phyloP scores from a whole-genome alignment of 2,329 filamentous ascomycete genomes.

The Trichoderma sp. region DNA sequence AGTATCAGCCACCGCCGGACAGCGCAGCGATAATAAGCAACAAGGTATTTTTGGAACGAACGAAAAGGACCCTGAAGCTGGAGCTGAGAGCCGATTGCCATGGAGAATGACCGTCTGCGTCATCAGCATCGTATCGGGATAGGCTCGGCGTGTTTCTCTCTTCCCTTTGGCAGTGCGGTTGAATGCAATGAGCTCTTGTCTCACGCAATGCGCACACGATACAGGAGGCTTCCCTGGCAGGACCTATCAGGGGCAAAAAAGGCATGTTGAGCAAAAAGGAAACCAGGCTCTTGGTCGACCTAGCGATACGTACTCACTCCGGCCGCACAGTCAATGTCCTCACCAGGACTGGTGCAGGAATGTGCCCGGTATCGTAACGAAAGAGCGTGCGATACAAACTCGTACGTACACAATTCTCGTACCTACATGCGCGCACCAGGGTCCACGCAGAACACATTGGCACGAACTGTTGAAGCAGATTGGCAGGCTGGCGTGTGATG shows the following conservation, averaged over 20 bases:
- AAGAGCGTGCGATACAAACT: too few species aligned
- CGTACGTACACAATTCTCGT: constrained; percentile 9
- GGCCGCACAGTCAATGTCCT: not conserved
- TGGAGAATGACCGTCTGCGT: constrained; percentile 19
- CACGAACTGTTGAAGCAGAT: constrained; percentile 24
- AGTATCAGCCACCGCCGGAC: not conserved
- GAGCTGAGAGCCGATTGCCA: constrained; percentile 19
- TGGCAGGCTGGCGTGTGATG: constrained; percentile 13
- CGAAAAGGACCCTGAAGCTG: constrained; percentile 21
- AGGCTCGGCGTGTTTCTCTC: constrained; percentile 8
- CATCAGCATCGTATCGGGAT: constrained; percentile 5
- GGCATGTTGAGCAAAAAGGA: not conserved
- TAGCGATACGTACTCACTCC: not conserved
- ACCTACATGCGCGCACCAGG: constrained; percentile 19
- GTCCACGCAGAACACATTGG: constrained; percentile 20
- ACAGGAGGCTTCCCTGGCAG: not conserved
- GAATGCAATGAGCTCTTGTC: not conserved
- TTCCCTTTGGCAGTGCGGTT: not conserved
- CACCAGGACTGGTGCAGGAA: not conserved
- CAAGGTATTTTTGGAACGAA: constrained; percentile 10
- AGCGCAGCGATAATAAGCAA: not conserved
- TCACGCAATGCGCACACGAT: not conserved
- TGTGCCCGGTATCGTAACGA: not conserved
- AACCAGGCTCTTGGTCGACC: not conserved
- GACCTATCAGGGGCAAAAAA: not conserved